Base-by-base conservation (phyloP, 2,329 filamentous ascomycete species). In the Ophiostoma ulmi region DNA sequence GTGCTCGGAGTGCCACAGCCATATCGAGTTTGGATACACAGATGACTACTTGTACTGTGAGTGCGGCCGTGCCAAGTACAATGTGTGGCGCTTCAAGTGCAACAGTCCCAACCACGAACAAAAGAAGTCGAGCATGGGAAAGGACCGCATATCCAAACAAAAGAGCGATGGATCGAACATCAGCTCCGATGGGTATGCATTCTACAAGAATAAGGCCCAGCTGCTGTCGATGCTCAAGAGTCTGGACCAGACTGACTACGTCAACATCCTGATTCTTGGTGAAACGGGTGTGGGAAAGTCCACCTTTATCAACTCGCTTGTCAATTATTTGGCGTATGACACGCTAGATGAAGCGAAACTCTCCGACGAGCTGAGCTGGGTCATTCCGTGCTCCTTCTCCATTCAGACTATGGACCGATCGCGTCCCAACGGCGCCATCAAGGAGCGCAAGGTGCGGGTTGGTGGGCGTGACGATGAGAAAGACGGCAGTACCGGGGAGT, bases 251-350 rank as follows among this genome's bases (percentile, higher is more conserved):
- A 73, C 73, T 7, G 75, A 79, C 1, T 75, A 78, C 22, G 69
- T 80, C 36, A 84, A 83, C 63, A 81, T 84, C 22, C 72, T 84
- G 35, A 79, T 85, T 5, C 75, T 84, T 0, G 82, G 83, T 0
- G 82, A 84, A 73, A 83, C 82, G 0, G 83, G 82, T 0, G 83
- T 83, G 0, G 83, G 83, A 0, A 84, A 85, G 69, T 82, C 80
- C 1, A 84, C 83, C 73, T 63, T 63, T 13, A 63, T 63, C 13
- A 63, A 63, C 13, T 63, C 26, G 58, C 13, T 63, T 7, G 58
- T 81, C 73, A 84, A 84, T 72, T 84, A 84, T 70, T 71, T 84
- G 4, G 75, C 74, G 0, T 80, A 77, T 67, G 74, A 77, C 0
- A 77, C 77, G 0, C 75, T 84, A 0, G 78, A 81, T 8, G 79